A percentile compares a stretch with the other conserved stretches of the same genome.
Conservation (phyloP, 176 grass and related monocot species). For the maize (Zea mays) region DNA sequence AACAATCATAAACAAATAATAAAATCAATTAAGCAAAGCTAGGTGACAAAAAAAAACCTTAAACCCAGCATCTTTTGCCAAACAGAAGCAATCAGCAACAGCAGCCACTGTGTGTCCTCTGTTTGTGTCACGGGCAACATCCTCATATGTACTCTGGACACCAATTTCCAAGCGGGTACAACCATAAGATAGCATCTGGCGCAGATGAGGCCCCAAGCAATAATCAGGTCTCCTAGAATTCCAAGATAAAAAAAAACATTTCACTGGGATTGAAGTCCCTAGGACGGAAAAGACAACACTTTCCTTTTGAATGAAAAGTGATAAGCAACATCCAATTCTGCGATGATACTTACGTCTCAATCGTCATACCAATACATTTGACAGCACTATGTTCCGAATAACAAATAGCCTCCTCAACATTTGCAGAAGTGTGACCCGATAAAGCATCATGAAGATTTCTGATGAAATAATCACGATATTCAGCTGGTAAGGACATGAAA, state of each 20-base stretch:
- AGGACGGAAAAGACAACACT: not conserved
- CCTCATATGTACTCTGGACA: conserved; percentile 98
- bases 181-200: conserved; percentile 94
- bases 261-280: conserved; percentile 3
- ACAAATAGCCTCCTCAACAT: conserved; percentile 97
- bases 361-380: conserved; percentile 99
- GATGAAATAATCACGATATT: conserved; percentile 98
- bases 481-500: conserved; percentile 89
- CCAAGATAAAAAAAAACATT: conserved; percentile 18
- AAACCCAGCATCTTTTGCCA: conserved; percentile 99
- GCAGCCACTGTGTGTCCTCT: conserved; percentile 92
- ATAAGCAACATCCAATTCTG: not conserved
- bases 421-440: conserved; percentile 85
- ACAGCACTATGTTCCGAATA: conserved; percentile 93
- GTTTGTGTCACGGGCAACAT: conserved; percentile 94
- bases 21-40: not conserved
- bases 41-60: conserved; percentile 50
- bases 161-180: conserved; percentile 97
- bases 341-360: conserved; percentile 74
- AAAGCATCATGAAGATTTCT: conserved; percentile 99
- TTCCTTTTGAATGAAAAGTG: conserved; percentile 17
- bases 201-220: conserved; percentile 86
- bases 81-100: conserved; percentile 98
- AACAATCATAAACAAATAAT: conserved; percentile 16
- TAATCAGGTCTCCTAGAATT: conserved; percentile 94